These are phyloP conservation scores for Spathaspora girioi DNA, from an alignment of 805 yeast species.

Conservation along the genomic window DNA sequence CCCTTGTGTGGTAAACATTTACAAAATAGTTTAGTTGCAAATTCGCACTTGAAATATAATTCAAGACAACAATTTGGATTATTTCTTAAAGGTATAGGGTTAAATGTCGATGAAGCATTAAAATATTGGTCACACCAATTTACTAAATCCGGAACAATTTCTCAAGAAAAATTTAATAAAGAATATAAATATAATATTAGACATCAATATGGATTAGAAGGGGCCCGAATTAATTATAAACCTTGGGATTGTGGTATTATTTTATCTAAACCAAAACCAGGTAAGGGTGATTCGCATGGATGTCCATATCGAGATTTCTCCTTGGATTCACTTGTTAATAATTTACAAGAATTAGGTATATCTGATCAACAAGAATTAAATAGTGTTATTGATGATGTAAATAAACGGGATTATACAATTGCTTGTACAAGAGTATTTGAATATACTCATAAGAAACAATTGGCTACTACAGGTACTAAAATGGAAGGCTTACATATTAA, in stretches of 20 bases:
- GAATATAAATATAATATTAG: slow-evolving; percentile 86
- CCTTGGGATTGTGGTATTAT: slow-evolving; percentile 86
- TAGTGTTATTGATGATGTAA: slow-evolving; percentile 64
- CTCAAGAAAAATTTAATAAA: slow-evolving; percentile 75
- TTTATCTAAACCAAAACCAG: slow-evolving; percentile 66
- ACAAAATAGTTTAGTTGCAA: slow-evolving; percentile 53
- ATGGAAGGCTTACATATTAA: slow-evolving; percentile 60
- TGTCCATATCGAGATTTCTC: slow-evolving; percentile 85
- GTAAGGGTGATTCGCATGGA: slow-evolving; percentile 74
- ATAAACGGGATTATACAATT: slow-evolving; percentile 66
- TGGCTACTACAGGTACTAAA: slow-evolving; percentile 22
- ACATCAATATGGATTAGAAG: slow-evolving; percentile 90
- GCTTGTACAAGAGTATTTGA: slow-evolving; percentile 93
- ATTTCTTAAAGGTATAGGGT: slow-evolving; percentile 87
- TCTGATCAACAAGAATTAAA: slow-evolving; percentile 53
- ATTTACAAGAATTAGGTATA: slow-evolving; percentile 63
- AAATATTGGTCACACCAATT: slow-evolving; percentile 80
- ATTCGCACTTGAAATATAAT: slow-evolving; percentile 73
- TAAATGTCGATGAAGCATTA: slow-evolving; percentile 81
- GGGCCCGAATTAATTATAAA: slow-evolving; percentile 77
- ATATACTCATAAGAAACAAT: slow-evolving; percentile 49
- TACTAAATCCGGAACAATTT: slow-evolving; percentile 47
- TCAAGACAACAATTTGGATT: slow-evolving; percentile 85
- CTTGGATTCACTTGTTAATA: slow-evolving; percentile 55
- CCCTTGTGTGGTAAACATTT: slow-evolving; percentile 79